Conservation (phyloP, 768 basidiomycete species). For the Clathrus columnatus region DNA sequence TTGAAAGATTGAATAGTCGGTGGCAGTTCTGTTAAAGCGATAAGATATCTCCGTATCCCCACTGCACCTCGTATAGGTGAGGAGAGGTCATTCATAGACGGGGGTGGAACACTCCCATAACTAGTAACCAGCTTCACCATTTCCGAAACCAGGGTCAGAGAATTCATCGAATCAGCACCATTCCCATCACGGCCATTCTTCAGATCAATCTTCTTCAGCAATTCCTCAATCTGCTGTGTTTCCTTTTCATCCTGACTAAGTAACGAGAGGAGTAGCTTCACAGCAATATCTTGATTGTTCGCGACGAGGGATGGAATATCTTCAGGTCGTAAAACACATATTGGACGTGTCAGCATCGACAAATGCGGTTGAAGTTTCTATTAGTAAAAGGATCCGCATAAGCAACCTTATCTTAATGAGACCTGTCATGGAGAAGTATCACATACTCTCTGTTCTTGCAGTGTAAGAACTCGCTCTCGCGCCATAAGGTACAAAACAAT, state of each 20-base stretch:
- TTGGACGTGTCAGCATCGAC: slow-evolving; percentile 13
- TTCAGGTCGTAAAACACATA: slow-evolving; percentile 2
- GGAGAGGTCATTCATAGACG: background rate
- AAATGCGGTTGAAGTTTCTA: slow-evolving; percentile 2
- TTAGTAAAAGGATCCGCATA: background rate
- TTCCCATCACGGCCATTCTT: background rate
- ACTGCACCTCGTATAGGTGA: slow-evolving; percentile 4
- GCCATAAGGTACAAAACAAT: slow-evolving; percentile 63
- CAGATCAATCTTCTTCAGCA: background rate
- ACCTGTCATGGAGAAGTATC: slow-evolving; percentile 1
- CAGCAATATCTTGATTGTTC: slow-evolving; percentile 7
- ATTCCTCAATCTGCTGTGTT: background rate
- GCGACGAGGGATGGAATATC: slow-evolving; percentile 7
- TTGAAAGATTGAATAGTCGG: slow-evolving; percentile 70
- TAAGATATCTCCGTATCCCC: slow-evolving; percentile 35
- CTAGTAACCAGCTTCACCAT: slow-evolving; percentile 1
- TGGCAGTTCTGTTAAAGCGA: slow-evolving; percentile 55
- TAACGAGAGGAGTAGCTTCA: background rate
- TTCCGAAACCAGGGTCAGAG: background rate
- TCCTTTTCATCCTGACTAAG: slow-evolving; percentile 3
- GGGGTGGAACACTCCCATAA: background rate
- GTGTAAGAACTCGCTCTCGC: slow-evolving; percentile 61
- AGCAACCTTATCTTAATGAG: background rate
- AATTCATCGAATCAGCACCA: background rate
- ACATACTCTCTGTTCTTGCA: slow-evolving; percentile 67